Evolutionary conservation across 2,329 filamentous ascomycete species (phyloP).

Genomic region (Helicocarpus griseus): DNA sequence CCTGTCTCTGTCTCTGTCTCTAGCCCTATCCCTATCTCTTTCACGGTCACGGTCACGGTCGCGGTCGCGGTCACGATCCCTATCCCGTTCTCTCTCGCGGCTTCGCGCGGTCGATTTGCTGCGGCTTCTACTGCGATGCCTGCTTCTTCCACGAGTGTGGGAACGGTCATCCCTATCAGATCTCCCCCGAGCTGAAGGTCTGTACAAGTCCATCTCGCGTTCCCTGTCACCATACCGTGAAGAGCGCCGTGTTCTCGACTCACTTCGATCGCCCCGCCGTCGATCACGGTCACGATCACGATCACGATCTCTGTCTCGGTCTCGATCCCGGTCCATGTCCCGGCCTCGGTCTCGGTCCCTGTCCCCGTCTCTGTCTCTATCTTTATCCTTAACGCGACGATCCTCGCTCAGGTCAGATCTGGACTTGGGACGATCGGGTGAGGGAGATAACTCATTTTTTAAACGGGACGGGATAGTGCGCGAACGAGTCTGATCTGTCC

Average conservation of each 20-base stretch:
- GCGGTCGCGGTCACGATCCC: slow-evolving; percentile 16
- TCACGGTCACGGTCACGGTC: slow-evolving; percentile 19
- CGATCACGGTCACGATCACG: slow-evolving; percentile 14
- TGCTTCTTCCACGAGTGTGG: slow-evolving; percentile 22
- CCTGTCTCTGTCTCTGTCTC: slow-evolving; percentile 11
- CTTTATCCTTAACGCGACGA: slow-evolving; percentile 13
- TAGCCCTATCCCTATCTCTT: slow-evolving; percentile 14
- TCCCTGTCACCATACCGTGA: slow-evolving; percentile 14
- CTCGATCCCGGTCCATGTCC: slow-evolving; percentile 19
- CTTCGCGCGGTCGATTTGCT: slow-evolving; percentile 24
- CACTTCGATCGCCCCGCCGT: slow-evolving; percentile 19
- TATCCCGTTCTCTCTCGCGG: slow-evolving; percentile 6
- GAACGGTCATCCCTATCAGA: slow-evolving; percentile 22
- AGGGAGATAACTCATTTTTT: not conserved
- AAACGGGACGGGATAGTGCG: not conserved
- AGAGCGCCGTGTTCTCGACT: slow-evolving; percentile 15
- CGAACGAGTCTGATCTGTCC: slow-evolving; percentile 2
- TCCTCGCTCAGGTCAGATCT: not conserved
- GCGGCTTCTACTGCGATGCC: slow-evolving; percentile 21
- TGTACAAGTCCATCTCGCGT: slow-evolving; percentile 13
- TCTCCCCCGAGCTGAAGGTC: slow-evolving; percentile 12
- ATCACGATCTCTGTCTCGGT: slow-evolving; percentile 17
- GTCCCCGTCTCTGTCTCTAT: slow-evolving; percentile 17
- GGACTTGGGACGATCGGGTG: not conserved
- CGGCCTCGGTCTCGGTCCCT: slow-evolving; percentile 16